Evolutionary conservation across 495 filamentous ascomycete genomes (phyloP), one percentile per base, ranked within the genome.

Genomic region (Xylaria cubensis): DNA sequence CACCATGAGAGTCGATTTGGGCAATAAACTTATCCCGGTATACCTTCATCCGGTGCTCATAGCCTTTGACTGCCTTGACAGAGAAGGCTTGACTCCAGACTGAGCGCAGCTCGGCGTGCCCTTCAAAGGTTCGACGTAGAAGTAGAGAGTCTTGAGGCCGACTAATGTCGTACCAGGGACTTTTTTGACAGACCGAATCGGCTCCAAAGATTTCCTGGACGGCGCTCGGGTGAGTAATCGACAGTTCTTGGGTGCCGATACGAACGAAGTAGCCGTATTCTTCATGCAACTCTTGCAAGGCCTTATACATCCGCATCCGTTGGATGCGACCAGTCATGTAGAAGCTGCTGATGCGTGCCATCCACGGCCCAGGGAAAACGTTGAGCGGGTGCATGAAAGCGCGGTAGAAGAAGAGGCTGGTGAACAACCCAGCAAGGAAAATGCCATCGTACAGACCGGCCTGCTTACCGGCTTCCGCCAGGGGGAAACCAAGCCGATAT

Each of bases 351-450:
- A 55, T 55, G 21, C 24, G 51, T 55, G 51, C 51, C 51, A 55
- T 24, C 51, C 51, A 55, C 26, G 51, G 51, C 24, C 51, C 51
- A 24, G 36, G 21, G 51, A 55, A 55, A 29, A 12, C 2, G 51
- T 55, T 55, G 51, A 55, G 51, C n/a, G 51, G 51, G 51, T 55
- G 51, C 51, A 55, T 4, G 51, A 55, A 55, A 55, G n/a, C 51
- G 24, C 51, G 51, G 13, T 55, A 55, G 51, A 55, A 13, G 24
- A 55, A 29, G 51, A 55, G 51, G 51, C 51, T 55, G 51, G 51
- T 29, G 12, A 55, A 55, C 51, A 55, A 29, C 0, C 51, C 51
- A 29, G 51, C 51, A 29, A 55, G 51, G 51, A 55, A 55, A 29
- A 55, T 55, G 51, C 51, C 51, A 55, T 55, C 51, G 29, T 55